Percentiles rank a stretch among this genome's conserved stretches.
Conservation (phyloP, 345 rosid species). For the Microcos paniculata region DNA sequence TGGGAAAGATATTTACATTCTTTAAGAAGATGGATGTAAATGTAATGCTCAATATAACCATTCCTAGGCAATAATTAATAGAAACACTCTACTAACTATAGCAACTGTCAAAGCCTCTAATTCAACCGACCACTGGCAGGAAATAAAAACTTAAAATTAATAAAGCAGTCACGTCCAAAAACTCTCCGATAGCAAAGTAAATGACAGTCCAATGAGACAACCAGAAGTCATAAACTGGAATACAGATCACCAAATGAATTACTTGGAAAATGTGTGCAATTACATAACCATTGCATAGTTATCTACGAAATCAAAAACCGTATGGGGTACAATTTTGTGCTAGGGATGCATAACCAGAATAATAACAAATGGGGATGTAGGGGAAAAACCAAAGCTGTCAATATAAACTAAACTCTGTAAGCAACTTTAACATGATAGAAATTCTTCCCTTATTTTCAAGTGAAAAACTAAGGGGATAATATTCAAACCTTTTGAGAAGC, state of each 20-base stretch:
- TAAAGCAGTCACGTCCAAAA: neutral
- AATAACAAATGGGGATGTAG: neutral
- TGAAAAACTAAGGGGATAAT: neutral
- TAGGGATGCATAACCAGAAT: neutral
- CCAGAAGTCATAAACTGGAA: neutral
- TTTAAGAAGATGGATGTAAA: neutral
- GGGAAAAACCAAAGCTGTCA: neutral
- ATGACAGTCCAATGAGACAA: neutral
- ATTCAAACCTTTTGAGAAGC: slow-evolving; percentile 71
- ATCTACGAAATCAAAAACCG: neutral
- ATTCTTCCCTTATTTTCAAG: neutral
- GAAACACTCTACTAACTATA: neutral
- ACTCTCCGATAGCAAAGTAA: neutral
- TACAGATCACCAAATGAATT: neutral
- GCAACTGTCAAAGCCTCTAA: neutral
- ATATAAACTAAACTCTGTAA: neutral
- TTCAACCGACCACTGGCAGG: neutral
- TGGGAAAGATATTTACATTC: neutral
- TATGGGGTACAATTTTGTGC: neutral
- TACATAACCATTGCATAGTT: neutral
- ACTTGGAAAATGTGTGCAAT: neutral
- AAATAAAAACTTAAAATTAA: neutral
- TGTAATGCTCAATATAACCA: neutral
- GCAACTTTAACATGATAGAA: neutral
- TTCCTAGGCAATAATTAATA: neutral